A percentile compares a stretch with the other conserved stretches of the same genome.
Conservation (phyloP, 176 grass and related monocot species). For the Hordeum marinum region DNA sequence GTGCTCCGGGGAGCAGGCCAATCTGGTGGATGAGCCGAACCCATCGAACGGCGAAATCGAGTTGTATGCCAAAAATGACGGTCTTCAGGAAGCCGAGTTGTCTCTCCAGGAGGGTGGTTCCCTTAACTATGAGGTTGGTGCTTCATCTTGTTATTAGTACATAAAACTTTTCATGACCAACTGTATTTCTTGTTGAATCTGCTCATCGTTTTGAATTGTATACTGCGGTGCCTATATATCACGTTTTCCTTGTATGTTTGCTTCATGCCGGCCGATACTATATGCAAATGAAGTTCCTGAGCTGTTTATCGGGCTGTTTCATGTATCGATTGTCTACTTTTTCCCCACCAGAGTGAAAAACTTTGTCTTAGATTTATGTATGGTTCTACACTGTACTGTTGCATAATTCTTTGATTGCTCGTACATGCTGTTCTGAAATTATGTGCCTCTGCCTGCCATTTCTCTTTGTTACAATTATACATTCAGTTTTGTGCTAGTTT, state of each 20-base stretch:
- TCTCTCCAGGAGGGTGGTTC: slow-evolving; percentile 62
- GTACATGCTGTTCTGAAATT: background rate
- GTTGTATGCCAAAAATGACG: slow-evolving; percentile 15
- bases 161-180: background rate
- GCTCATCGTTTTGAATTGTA: background rate
- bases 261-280: background rate
- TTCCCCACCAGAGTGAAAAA: background rate
- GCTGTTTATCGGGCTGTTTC: background rate
- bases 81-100: slow-evolving; percentile 62
- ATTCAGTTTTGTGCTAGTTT: background rate
- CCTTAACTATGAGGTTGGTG: slow-evolving; percentile 68
- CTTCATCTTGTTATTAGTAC: background rate
- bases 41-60: slow-evolving; percentile 22
- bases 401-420: background rate
- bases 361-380: background rate
- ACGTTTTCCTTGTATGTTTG: background rate
- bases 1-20: slow-evolving; percentile 54
- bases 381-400: background rate
- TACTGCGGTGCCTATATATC: background rate
- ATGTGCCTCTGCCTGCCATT: background rate
- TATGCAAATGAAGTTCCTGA: background rate
- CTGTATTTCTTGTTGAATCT: background rate
- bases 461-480: background rate
- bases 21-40: slow-evolving; percentile 27
- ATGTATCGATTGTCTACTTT: background rate